A percentile compares a stretch with the other conserved stretches of the same genome.
phyloP scores from a whole-genome alignment of 2,329 filamentous ascomycete species.

The Apiospora marii region DNA sequence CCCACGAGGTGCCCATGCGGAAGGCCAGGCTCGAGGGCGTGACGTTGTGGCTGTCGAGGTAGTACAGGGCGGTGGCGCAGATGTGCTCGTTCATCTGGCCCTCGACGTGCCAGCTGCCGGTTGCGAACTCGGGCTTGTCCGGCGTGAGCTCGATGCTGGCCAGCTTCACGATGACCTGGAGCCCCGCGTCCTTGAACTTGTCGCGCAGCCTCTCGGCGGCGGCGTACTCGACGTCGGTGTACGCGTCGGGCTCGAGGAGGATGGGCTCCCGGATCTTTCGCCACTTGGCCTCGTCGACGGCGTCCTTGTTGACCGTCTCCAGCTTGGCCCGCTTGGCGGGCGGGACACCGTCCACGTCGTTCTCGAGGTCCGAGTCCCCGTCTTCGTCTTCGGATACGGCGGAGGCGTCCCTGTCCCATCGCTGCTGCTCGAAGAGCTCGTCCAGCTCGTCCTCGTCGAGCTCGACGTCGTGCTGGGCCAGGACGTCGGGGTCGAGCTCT shows the following conservation, averaged over 20 bases:
- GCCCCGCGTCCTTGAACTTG: not conserved
- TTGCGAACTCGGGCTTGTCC: conserved; percentile 57
- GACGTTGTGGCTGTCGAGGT: conserved; percentile 51
- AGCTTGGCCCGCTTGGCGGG: not conserved
- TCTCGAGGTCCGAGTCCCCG: not conserved
- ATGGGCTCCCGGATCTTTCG: conserved; percentile 29
- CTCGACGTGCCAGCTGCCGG: conserved; percentile 54
- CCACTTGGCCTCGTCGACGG: not conserved
- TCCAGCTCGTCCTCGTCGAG: not conserved
- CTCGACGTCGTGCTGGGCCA: not conserved
- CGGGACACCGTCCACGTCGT: not conserved
- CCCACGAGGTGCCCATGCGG: conserved; percentile 41
- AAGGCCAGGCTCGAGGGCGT: conserved; percentile 62
- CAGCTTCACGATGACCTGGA: conserved; percentile 65
- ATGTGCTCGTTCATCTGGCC: conserved; percentile 35
- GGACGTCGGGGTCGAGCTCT: conserved; percentile 3
- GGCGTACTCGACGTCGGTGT: not conserved
- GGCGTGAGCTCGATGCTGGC: conserved; percentile 66
- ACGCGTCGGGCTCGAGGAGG: conserved; percentile 31
- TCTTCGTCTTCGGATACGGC: too few relatives aligned
- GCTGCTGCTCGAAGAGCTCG: not conserved
- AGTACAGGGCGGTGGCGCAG: conserved; percentile 33
- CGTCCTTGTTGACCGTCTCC: too few relatives aligned
- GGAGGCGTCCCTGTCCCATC: not conserved
- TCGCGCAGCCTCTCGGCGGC: not conserved